These are phyloP conservation scores for Coriaria nepalensis DNA, from an alignment of 306 rosid species.

Conservation along the genomic window DNA sequence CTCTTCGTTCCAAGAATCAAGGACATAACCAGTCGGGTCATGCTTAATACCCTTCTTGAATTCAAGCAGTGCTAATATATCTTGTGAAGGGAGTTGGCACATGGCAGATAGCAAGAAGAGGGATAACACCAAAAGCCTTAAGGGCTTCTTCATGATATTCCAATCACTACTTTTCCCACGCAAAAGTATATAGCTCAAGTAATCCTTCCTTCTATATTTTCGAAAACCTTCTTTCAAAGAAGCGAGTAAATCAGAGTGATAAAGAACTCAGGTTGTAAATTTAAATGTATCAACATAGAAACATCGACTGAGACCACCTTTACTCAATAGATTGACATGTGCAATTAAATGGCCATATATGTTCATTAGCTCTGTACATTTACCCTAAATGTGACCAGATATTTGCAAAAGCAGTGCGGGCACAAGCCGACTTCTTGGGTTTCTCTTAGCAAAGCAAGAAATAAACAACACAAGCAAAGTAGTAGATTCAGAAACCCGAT, in stretches of 20 bases:
- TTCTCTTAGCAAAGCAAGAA: constrained; percentile 1
- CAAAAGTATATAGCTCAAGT: constrained; percentile 4
- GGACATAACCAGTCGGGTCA: constrained; percentile 83
- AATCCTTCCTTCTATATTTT: background rate
- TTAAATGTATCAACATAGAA: no score
- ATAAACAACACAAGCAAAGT: constrained; percentile 15
- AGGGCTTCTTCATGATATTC: constrained; percentile 34
- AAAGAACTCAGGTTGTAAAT: no score
- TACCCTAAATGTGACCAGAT: background rate
- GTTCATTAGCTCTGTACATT: background rate
- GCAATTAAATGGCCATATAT: no score
- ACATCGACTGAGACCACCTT: no score
- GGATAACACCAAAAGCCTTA: constrained; percentile 44
- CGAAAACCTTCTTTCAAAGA: constrained; percentile 13
- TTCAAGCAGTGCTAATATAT: constrained; percentile 74
- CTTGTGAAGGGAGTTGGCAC: constrained; percentile 97
- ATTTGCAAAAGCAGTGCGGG: background rate
- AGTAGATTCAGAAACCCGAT: constrained; percentile 35
- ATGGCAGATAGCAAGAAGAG: constrained; percentile 41
- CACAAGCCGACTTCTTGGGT: background rate
- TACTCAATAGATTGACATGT: no score
- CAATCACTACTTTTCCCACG: constrained; percentile 5
- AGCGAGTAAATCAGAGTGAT: background rate
- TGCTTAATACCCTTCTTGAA: constrained; percentile 89
- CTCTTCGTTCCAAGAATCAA: constrained; percentile 92